These are phyloP conservation scores for Setaria viridis DNA, from an alignment of 202 grass and related monocot genomes.

Conservation along the genomic window DNA sequence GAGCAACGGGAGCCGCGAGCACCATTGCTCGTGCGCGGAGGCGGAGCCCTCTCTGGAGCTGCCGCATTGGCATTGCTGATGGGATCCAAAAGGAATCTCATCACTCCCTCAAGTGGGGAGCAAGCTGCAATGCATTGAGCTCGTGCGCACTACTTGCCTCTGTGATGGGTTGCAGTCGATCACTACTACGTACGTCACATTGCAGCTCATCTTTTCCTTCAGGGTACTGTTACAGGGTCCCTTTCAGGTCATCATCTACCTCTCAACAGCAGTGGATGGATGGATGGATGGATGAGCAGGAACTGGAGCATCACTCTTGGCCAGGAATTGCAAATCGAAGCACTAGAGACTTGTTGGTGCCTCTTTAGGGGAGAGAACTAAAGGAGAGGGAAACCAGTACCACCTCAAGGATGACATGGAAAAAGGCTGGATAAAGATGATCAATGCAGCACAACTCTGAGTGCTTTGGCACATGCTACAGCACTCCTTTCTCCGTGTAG, in stretches of 20 bases:
- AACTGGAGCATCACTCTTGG: constrained; percentile 43
- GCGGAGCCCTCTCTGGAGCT: neutral
- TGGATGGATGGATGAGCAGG: constrained; percentile 42
- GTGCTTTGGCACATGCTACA: constrained; percentile 1
- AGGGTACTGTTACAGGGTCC: constrained; percentile 46
- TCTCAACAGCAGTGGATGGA: constrained; percentile 45
- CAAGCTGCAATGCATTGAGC: constrained; percentile 58
- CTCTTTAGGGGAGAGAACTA: neutral
- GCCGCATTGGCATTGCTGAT: constrained; percentile 8
- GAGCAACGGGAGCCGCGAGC: neutral
- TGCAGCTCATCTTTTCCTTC: constrained; percentile 46
- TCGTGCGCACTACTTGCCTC: constrained; percentile 46
- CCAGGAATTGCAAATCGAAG: constrained; percentile 39
- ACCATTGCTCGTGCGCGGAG: constrained; percentile 8
- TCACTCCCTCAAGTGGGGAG: constrained; percentile 58
- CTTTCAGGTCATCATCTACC: constrained; percentile 37
- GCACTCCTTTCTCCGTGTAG: constrained; percentile 24
- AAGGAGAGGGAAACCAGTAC: constrained; percentile 15
- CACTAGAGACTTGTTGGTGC: constrained; percentile 16
- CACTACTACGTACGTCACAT: constrained; percentile 46
- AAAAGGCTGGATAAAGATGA: constrained; percentile 22
- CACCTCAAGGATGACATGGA: constrained; percentile 26
- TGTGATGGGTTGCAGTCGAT: constrained; percentile 49
- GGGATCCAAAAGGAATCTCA: constrained; percentile 45
- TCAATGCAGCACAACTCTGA: constrained; percentile 6